Conservation (phyloP, 2,329 filamentous ascomycete genomes). For the Ceratocystis cubensis region DNA sequence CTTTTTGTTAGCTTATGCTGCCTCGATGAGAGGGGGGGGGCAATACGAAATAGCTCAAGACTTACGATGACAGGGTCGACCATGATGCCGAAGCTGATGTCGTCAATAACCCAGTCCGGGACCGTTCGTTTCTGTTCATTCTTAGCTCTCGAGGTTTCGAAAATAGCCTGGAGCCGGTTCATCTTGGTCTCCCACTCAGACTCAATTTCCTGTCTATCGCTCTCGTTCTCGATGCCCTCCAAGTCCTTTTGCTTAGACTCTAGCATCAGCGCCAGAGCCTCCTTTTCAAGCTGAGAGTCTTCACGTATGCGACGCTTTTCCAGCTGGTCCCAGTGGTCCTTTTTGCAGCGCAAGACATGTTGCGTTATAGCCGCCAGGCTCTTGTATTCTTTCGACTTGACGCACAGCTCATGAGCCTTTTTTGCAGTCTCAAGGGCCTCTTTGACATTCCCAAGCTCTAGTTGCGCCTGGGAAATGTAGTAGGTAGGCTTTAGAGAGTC, state of each 20-base stretch:
- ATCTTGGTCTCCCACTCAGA: conserved; percentile 39
- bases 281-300: conserved; percentile 44
- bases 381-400: conserved; percentile 44
- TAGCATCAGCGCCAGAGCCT: conserved; percentile 43
- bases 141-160: conserved; percentile 38
- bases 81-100: conserved; percentile 64
- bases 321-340: conserved; percentile 66
- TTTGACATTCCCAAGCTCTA: conserved; percentile 49
- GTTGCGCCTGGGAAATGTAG: conserved; percentile 70
- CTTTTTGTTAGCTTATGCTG: conserved; percentile 21
- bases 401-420: conserved; percentile 59
- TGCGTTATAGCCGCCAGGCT: conserved; percentile 59
- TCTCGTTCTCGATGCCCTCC: conserved; percentile 33
- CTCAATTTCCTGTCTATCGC: conserved; percentile 37
- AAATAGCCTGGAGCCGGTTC: conserved; percentile 34
- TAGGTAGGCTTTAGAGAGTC: conserved; percentile 69
- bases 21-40: neutral
- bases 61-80: conserved; percentile 52
- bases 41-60: conserved; percentile 10
- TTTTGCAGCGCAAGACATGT: conserved; percentile 68
- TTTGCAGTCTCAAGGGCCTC: conserved; percentile 55
- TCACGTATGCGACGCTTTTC: conserved; percentile 51
- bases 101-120: conserved; percentile 66
- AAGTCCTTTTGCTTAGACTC: conserved; percentile 30
- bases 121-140: conserved; percentile 44